Conservation (phyloP, 2,329 filamentous ascomycete species). For the Shiraia bambusicola region DNA sequence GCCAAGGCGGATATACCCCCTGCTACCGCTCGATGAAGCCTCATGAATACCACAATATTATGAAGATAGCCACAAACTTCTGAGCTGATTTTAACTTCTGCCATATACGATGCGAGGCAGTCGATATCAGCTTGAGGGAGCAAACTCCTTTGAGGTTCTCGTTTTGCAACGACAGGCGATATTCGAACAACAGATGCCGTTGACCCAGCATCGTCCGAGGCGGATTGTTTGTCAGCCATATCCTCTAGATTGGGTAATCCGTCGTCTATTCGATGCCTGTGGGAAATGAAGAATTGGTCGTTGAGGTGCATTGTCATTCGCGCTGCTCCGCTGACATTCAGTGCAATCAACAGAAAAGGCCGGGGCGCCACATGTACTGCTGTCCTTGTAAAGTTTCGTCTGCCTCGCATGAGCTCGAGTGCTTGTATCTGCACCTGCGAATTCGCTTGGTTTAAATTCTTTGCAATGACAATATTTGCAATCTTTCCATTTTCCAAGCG, state of each 20-base stretch:
- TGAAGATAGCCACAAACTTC: slow-evolving; percentile 83
- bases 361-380: slow-evolving; percentile 73
- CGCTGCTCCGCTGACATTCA: slow-evolving; percentile 54
- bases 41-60: slow-evolving; percentile 83
- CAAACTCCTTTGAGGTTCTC: slow-evolving; percentile 25
- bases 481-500: slow-evolving; percentile 58
- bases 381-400: slow-evolving; percentile 73
- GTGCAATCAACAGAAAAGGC: slow-evolving; percentile 75
- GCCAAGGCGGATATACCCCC: slow-evolving; percentile 76
- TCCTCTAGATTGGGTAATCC: slow-evolving; percentile 77
- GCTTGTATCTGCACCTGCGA: slow-evolving; percentile 80
- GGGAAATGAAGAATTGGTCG: slow-evolving; percentile 84
- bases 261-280: slow-evolving; percentile 73
- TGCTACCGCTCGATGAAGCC: slow-evolving; percentile 81
- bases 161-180: slow-evolving; percentile 20
- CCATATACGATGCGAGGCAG: slow-evolving; percentile 59
- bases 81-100: slow-evolving; percentile 65
- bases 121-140: slow-evolving; percentile 56
- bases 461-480: slow-evolving; percentile 80
- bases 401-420: slow-evolving; percentile 73
- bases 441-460: slow-evolving; percentile 73
- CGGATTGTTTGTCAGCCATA: slow-evolving; percentile 18
- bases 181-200: slow-evolving; percentile 43
- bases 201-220: slow-evolving; percentile 33
- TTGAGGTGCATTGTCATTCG: slow-evolving; percentile 56